phyloP scores from a whole-genome alignment of 2,329 filamentous ascomycete genomes.

The Zelopaecilomyces penicillatus region DNA sequence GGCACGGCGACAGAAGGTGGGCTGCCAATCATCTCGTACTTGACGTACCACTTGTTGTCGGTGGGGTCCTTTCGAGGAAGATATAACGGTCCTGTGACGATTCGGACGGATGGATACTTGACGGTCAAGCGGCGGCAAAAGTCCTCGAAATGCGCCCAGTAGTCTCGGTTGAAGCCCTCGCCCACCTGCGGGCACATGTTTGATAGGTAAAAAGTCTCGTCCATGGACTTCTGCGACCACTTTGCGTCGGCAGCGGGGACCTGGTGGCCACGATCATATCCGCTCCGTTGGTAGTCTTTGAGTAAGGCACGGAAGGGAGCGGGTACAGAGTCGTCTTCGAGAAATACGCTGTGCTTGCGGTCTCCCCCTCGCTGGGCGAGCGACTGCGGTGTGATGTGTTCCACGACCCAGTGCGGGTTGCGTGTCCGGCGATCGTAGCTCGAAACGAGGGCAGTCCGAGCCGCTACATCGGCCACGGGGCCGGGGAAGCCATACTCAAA shows the following conservation, averaged over 20 bases:
- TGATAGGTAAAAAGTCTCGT: slow-evolving; percentile 83
- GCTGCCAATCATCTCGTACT: slow-evolving; percentile 89
- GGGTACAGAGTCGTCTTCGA: slow-evolving; percentile 73
- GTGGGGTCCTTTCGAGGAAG: slow-evolving; percentile 70
- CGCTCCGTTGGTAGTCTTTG: slow-evolving; percentile 88
- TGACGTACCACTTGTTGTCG: slow-evolving; percentile 92
- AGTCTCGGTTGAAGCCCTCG: slow-evolving; percentile 96
- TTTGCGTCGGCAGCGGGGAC: slow-evolving; percentile 94
- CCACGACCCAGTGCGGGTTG: slow-evolving; percentile 90
- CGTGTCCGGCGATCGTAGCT: slow-evolving; percentile 83
- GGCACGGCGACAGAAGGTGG: slow-evolving; percentile 93
- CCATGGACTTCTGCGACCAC: slow-evolving; percentile 90
- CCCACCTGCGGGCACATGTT: slow-evolving; percentile 99
- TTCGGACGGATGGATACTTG: slow-evolving; percentile 76
- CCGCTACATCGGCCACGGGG: slow-evolving; percentile 74
- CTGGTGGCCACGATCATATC: slow-evolving; percentile 94
- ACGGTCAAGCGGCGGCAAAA: slow-evolving; percentile 80
- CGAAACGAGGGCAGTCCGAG: slow-evolving; percentile 69
- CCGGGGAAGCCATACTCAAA: slow-evolving; percentile 90
- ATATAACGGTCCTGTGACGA: slow-evolving; percentile 91
- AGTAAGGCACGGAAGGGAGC: slow-evolving; percentile 81
- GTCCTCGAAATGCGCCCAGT: slow-evolving; percentile 98
- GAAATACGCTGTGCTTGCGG: slow-evolving; percentile 73
- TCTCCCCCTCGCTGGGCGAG: slow-evolving; percentile 68
- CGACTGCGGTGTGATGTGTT: slow-evolving; percentile 90